Base-by-base conservation (phyloP, 331 rosid genomes). In the Dryas integrifolia region DNA sequence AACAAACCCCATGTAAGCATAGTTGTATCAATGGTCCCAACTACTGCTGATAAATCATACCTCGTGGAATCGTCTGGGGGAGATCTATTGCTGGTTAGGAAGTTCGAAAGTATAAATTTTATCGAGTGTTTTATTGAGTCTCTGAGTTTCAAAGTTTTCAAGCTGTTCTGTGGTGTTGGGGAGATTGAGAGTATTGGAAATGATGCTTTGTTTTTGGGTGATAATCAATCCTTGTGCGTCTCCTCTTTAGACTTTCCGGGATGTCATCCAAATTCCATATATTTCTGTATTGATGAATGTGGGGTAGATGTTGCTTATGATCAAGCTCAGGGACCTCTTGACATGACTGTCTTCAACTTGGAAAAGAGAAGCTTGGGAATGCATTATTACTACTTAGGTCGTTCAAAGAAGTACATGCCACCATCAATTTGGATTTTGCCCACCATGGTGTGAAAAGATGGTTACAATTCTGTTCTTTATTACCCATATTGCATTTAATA, bases 261-360 rank as follows among this genome's bases (percentile, higher is more conserved):
- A 3, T 69, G 63, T 58, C 62, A 69, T n/a, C 47, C 59, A 6
- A 67, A 52, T 67, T 67, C 48, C 41, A 52, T 69, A 39, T 53
- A 69, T 63, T 69, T 52, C 50, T 38, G 49, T 9, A 6, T 30
- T 39, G 10, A 50, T 0, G 47, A 59, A 12, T 0, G 65, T 18
- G 65, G 65, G 44, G 65, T 7, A 11, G 65, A 16, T 0, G 65
- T 1, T 0, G 64, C 44, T 58, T 10, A 30, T 26, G n/a, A 30
- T 35, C 44, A 59, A 59, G 65, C 16, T 59, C 45, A 35, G 30
- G 45, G 44, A 9, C 3, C 11, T 59, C 65, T 14, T 12, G 65
- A 14, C 65, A 59, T 35, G 65, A 18, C 44, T 1, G 21, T 59
- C 13, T 59, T 59, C 65, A 59, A 59, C 38, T 59, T 59, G 10